Evolutionary conservation across 2,329 filamentous ascomycete genomes (phyloP), one percentile per base, ranked within the genome.

Genomic region (Colletotrichum sp.): DNA sequence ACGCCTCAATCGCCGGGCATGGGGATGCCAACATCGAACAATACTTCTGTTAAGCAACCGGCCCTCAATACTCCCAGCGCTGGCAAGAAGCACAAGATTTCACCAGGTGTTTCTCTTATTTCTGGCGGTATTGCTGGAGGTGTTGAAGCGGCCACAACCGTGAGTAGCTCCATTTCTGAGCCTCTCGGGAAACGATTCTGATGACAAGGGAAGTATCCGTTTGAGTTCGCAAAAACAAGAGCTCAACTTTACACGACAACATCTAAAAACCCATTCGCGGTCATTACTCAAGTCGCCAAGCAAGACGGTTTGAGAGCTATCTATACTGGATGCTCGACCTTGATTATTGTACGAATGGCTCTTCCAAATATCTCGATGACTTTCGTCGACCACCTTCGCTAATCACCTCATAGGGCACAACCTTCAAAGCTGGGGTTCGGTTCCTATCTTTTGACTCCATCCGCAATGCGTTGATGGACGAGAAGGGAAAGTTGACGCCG

Each of bases 391-490:
- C 43, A 52, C 10, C 12, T 52, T 13, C 21, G 5, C 18, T 28
- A 7, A 15, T 32, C 8, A 34, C 43, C 2, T 48, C 15, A 5
- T n/a, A 77, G 81, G 92, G 92, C 13, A 91, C 90, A 8, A 86
- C 92, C 3, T 90, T 86, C 65, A 94, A 94, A 84, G 92, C 93
- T 79, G 92, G 89, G 7, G 90, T 94, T 16, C 89, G 92, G 1
- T 94, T 94, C 79, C 82, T 94, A 15, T 91, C 90, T 5, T 94
- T 93, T 80, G 92, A 94, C 79, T 88, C 88, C 1, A 92, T 94
- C 80, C 93, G 92, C 78, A 88, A 90, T 76, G 82, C 85, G 1
- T 81, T 89, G 4, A 90, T 90, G 79, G 88, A 91, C 73, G 87
- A 91, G 8, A 90, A 89, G 2, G 92, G 91, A 0, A 88, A 86